Evolutionary conservation across 345 rosid genomes (phyloP).

Genomic region (Hibiscus trionum): DNA sequence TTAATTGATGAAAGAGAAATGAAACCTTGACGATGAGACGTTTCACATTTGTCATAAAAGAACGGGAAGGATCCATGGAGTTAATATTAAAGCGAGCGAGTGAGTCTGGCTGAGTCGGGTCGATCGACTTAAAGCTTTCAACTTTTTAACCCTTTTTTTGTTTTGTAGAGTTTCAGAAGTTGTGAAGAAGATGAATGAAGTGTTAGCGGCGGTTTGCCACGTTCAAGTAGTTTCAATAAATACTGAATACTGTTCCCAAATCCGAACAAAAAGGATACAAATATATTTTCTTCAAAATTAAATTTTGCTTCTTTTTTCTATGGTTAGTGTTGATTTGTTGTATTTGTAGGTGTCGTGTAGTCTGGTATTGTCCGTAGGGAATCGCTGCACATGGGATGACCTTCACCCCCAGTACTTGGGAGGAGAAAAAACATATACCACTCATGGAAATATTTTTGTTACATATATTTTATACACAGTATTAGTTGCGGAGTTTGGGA

Average conservation of each 20-base stretch:
- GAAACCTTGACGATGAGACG: conserved; percentile 44
- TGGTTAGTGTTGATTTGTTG: background rate
- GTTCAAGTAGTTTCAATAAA: background rate
- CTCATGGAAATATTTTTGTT: no score
- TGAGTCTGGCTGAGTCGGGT: background rate
- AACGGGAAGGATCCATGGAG: conserved; percentile 31
- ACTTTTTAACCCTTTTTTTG: background rate
- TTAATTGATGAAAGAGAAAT: background rate
- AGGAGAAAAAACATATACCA: background rate
- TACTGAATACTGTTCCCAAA: background rate
- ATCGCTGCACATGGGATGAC: background rate
- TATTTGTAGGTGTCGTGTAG: background rate
- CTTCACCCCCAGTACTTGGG: background rate
- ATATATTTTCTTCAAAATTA: background rate
- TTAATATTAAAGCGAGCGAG: background rate
- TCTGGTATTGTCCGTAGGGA: background rate
- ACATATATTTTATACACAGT: no score
- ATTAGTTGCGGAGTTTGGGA: no score
- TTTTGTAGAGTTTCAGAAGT: background rate
- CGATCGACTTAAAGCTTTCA: background rate
- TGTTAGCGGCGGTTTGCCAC: conserved; percentile 8
- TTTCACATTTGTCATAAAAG: conserved; percentile 39
- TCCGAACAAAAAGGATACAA: background rate
- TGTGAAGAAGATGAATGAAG: background rate
- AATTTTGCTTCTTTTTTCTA: background rate